A percentile compares a stretch with the other conserved stretches of the same genome.
Evolutionary conservation across 345 rosid genomes (phyloP).

Genomic region (Jatropha curcas): DNA sequence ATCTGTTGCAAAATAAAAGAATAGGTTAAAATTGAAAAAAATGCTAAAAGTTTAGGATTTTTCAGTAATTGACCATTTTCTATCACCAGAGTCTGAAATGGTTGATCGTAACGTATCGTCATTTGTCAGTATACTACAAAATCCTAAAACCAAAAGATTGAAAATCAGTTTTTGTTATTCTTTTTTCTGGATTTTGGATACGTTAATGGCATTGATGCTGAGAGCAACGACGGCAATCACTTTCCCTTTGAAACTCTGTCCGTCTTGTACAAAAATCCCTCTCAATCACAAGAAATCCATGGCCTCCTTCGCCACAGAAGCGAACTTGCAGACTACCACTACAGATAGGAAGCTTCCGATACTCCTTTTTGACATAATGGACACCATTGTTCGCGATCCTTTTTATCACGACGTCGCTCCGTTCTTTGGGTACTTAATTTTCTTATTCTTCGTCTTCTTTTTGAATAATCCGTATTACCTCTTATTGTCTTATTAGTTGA

Average conservation of each 20-base stretch:
- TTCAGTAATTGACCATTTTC: too few species aligned
- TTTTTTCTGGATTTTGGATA: too few species aligned
- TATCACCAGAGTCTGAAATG: too few species aligned
- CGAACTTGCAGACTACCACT: not conserved
- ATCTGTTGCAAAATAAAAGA: too few species aligned
- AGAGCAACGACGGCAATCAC: not conserved
- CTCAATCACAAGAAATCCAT: not conserved
- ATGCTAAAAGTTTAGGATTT: too few species aligned
- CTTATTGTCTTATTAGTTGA: too few species aligned
- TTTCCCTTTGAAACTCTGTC: not conserved
- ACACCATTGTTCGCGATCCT: slow-evolving; percentile 95
- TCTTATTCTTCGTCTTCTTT: not conserved
- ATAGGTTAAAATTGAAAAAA: too few species aligned
- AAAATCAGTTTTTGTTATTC: too few species aligned
- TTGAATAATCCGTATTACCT: too few species aligned
- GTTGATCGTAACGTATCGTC: too few species aligned
- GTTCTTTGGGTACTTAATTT: slow-evolving; percentile 58
- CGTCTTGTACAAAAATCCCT: not conserved
- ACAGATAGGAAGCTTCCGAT: slow-evolving; percentile 66
- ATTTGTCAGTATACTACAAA: too few species aligned
- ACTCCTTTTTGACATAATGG: slow-evolving; percentile 92
- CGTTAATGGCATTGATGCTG: not conserved
- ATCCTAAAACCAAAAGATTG: too few species aligned
- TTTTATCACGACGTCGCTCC: slow-evolving; percentile 80
- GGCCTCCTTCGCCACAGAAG: not conserved